A percentile compares a stretch with the other conserved stretches of the same genome.
phyloP scores from a whole-genome alignment of 2,329 filamentous ascomycete genomes.

The Sordariomycetes sp. region DNA sequence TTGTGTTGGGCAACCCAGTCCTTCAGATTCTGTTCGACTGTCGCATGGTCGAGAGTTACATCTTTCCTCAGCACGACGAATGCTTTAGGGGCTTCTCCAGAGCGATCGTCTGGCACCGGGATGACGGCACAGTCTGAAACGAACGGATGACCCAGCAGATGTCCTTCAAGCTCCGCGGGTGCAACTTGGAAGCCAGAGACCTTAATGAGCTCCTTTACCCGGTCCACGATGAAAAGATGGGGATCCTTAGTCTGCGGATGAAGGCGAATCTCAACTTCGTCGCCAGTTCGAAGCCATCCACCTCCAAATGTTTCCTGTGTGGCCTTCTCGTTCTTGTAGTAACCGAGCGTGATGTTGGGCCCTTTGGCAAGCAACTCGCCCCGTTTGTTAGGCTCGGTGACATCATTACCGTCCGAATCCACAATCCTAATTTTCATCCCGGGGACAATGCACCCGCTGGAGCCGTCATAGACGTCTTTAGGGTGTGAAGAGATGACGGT shows the following conservation, averaged over 20 bases:
- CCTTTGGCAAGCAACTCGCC: conserved; percentile 73
- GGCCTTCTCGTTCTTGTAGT: conserved; percentile 75
- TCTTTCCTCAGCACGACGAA: conserved; percentile 46
- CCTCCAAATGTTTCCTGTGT: conserved; percentile 70
- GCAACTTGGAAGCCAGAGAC: conserved; percentile 68
- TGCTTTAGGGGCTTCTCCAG: conserved; percentile 50
- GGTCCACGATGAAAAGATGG: conserved; percentile 74
- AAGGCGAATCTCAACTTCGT: conserved; percentile 61
- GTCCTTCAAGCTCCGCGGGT: conserved; percentile 65
- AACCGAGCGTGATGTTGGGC: conserved; percentile 68
- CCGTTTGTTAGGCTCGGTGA: conserved; percentile 55
- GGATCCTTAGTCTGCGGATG: conserved; percentile 52
- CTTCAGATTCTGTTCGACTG: conserved; percentile 36
- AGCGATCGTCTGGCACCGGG: conserved; percentile 44
- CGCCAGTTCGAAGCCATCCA: conserved; percentile 74
- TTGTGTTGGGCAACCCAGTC: conserved; percentile 49
- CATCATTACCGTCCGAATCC: conserved; percentile 51
- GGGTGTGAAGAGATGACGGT: conserved; percentile 50
- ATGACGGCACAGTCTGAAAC: conserved; percentile 68
- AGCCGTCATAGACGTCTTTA: conserved; percentile 52
- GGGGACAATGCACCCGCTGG: conserved; percentile 54
- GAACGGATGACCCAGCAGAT: conserved; percentile 54
- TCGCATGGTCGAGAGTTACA: conserved; percentile 31
- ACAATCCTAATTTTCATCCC: conserved; percentile 51
- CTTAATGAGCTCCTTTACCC: conserved; percentile 60